Evolutionary conservation across 441 rosid genomes (phyloP), one percentile per base, ranked within the genome.

Genomic region (Mallotus repandus): DNA sequence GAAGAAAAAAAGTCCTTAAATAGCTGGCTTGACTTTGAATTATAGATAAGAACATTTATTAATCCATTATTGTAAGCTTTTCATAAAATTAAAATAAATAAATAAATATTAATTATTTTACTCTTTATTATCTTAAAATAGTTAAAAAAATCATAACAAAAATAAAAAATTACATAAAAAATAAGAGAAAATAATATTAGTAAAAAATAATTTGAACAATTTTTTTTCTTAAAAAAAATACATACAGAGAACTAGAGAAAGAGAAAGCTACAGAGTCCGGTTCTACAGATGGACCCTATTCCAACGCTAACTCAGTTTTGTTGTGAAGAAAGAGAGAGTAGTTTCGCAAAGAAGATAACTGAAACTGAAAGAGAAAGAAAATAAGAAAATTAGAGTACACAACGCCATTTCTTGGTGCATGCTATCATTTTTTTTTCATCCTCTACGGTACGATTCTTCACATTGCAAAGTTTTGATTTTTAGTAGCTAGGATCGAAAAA

Each of bases 221-320:
- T 35, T 35, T 35, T 35, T 35, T 59, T 6, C 19, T 19, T 25
- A 15, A 21, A 43, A 18, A 10, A 29, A 25, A 13, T 35, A 13
- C 7, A 46, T 4, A 19, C 15, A 18, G 5, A 49, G 11, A 35
- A 35, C 41, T 2, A 49, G 0, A 41, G 45, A 19, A n/a, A 61
- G 32, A 59, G 18, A 0, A 15, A 46, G 46, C 5, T 41, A 9
- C 29, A 32, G 38, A 53, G 78, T 68, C 91, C 90, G 88, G 70
- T 82, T 85, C 85, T 60, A 77, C 77, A 61, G 86, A 62, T 29
- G 15, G 82, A 79, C 66, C 86, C 88, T 77, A 78, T 78, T 78
- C 82, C 67, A 69, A 68, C 87, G 85, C 83, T 70, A 62, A 70
- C 68, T 69, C 48, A 57, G 14, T 59, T 41, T 69, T 80, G 68